phyloP scores from a whole-genome alignment of 306 rosid genomes.

The Quercus alba region DNA sequence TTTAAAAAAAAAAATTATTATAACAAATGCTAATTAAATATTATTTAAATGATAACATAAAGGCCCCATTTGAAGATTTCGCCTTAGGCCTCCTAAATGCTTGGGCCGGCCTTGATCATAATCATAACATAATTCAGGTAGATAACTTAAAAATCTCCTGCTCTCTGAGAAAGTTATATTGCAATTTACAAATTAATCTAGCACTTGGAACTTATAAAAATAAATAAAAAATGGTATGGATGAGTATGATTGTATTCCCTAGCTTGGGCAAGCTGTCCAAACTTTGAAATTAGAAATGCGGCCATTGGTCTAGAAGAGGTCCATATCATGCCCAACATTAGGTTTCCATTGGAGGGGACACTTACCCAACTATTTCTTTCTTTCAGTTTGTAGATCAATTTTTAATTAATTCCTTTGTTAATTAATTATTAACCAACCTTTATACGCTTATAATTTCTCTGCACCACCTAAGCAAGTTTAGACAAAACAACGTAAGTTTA shows the following conservation, averaged over 20 bases:
- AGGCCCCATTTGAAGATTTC: too few species aligned
- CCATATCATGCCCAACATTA: constrained; percentile 39
- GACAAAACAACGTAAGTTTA: constrained; percentile 19
- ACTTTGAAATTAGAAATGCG: constrained; percentile 5
- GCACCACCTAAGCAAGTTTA: not conserved
- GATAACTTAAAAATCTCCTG: not conserved
- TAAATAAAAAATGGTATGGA: too few species aligned
- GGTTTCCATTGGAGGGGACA: constrained; percentile 62
- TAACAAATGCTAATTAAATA: too few species aligned
- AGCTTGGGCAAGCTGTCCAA: not conserved
- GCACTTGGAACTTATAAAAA: constrained; percentile 1
- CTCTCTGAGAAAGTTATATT: too few species aligned
- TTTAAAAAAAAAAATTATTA: too few species aligned
- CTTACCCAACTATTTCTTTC: constrained; percentile 18
- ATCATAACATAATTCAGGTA: not conserved
- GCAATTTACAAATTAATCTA: too few species aligned
- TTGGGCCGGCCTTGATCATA: too few species aligned
- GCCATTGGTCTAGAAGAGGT: constrained; percentile 19
- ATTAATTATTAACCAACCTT: not conserved
- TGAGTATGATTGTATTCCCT: not conserved
- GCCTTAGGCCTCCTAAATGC: too few species aligned
- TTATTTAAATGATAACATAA: too few species aligned
- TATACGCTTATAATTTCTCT: not conserved
- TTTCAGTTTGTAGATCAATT: not conserved
- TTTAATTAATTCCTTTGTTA: not conserved